Base-by-base conservation (phyloP, 225 moss, liverwort and hornwort genomes). In the Lunularia cruciata region DNA sequence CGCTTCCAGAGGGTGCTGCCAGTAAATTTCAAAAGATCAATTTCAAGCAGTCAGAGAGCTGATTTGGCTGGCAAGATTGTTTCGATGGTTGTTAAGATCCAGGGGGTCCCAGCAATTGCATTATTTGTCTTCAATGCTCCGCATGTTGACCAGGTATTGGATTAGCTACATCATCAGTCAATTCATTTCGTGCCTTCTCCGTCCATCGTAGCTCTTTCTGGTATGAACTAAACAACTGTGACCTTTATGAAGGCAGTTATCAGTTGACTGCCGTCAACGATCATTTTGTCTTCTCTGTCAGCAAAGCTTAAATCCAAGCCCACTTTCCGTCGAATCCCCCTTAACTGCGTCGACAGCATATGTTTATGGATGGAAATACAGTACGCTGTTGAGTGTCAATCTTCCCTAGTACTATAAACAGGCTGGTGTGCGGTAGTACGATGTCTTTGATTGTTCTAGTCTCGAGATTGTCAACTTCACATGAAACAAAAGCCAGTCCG, bases 71-170 rank as follows among this genome's bases (percentile, higher is more conserved):
- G 14, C 49, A 49, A 49, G 49, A 49, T 49, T 49, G 49, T 18
- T 49, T 49, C 49, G 7, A 20, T n/a, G 49, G 49, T 49, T 49
- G 49, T 49, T 49, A 49, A 49, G 49, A 49, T 49, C 49, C 49
- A 49, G 49, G 18, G 49, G 49, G 49, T 49, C 49, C 49, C 49
- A 49, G 49, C 49, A 49, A 19, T 43, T 14, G 49, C 49, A 49
- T 49, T 49, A 18, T 49, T 49, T 20, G 18, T 49, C 18, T 6
- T 49, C 18, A 18, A 6, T 49, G 16, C 49, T 49, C 22, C 22
- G n/a, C 49, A 18, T 49, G 49, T 49, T 49, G 49, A 49, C 49
- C 18, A 49, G 22, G 49, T 18, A 20, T 49, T 18, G 49, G 49
- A 20, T 20, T 8, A 20, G 18, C 49, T 20, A 6, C n/a, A n/a